Evolutionary conservation across 2,329 filamentous ascomycete species (phyloP).

Genomic region (Amauroascus niger): DNA sequence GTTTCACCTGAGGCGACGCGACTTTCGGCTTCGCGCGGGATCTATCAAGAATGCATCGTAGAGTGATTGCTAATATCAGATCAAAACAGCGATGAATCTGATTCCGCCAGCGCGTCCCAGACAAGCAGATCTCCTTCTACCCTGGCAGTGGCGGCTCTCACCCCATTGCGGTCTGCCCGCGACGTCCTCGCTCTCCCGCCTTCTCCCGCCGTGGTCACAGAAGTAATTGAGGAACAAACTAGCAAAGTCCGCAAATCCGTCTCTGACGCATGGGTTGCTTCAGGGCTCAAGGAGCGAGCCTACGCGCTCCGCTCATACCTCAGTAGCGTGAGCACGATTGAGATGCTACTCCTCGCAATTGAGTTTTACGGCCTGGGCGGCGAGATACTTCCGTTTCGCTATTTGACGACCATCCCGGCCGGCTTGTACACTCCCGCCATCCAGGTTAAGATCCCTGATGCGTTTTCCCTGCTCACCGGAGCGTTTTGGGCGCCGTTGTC

Average conservation of each 20-base stretch:
- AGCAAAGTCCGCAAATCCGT: slow-evolving; percentile 29
- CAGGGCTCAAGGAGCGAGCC: slow-evolving; percentile 40
- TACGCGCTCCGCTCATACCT: slow-evolving; percentile 58
- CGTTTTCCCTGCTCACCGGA: slow-evolving; percentile 65
- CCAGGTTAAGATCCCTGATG: slow-evolving; percentile 63
- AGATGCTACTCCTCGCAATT: slow-evolving; percentile 53
- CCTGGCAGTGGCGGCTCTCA: slow-evolving; percentile 19
- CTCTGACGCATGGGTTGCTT: slow-evolving; percentile 28
- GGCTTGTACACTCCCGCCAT: slow-evolving; percentile 49
- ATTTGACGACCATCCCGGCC: slow-evolving; percentile 62
- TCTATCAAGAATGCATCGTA: not conserved
- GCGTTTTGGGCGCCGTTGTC: slow-evolving; percentile 76
- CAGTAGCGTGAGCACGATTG: slow-evolving; percentile 58
- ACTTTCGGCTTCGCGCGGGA: not conserved
- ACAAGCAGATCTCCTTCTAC: slow-evolving; percentile 39
- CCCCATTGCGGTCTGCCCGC: slow-evolving; percentile 35
- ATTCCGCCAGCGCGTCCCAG: slow-evolving; percentile 15
- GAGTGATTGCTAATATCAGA: slow-evolving; percentile 3
- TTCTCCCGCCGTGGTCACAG: slow-evolving; percentile 67
- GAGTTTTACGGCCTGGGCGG: slow-evolving; percentile 62
- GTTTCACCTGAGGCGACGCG: slow-evolving; percentile 7
- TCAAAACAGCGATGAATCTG: slow-evolving; percentile 20
- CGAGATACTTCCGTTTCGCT: slow-evolving; percentile 61
- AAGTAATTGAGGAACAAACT: slow-evolving; percentile 60
- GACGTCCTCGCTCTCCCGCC: slow-evolving; percentile 55